A percentile compares a stretch with the other conserved stretches of the same genome.
Evolutionary conservation across 345 rosid species (phyloP).

Genomic region (Euphorbia tirucalli): DNA sequence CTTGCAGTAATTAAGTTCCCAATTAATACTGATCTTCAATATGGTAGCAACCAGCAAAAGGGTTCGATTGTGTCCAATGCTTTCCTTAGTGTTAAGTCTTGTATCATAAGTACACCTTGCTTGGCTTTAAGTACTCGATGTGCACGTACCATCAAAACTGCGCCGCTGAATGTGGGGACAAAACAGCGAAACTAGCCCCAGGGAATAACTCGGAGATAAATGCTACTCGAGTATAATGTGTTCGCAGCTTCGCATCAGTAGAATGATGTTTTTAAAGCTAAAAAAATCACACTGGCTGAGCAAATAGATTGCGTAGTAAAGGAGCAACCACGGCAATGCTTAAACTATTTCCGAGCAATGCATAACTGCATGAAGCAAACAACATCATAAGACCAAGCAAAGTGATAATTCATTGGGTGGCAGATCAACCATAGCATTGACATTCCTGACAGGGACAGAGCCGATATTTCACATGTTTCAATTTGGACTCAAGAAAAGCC

Average conservation of each 20-base stretch:
- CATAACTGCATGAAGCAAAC: conserved; percentile 57
- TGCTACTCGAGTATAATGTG: too few species aligned
- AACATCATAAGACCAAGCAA: background rate
- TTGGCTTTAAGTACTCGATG: background rate
- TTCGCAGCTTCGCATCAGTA: background rate
- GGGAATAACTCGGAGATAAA: background rate
- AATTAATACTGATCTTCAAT: background rate
- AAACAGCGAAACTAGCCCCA: background rate
- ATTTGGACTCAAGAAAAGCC: background rate
- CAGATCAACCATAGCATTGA: background rate
- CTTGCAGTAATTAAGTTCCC: background rate
- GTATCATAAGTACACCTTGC: background rate
- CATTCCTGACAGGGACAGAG: background rate
- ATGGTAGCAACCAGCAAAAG: background rate
- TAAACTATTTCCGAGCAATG: conserved; percentile 89
- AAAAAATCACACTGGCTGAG: conserved; percentile 37
- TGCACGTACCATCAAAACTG: background rate
- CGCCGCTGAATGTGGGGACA: too few species aligned
- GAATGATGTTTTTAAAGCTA: background rate
- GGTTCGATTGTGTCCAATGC: too few species aligned
- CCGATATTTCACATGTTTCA: background rate
- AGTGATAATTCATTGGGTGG: background rate
- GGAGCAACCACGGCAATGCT: conserved; percentile 89
- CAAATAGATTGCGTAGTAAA: conserved; percentile 63
- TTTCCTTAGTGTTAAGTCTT: too few species aligned